Evolutionary conservation across 495 filamentous ascomycete species (phyloP).

Genomic region (Cairneyella variabilis): DNA sequence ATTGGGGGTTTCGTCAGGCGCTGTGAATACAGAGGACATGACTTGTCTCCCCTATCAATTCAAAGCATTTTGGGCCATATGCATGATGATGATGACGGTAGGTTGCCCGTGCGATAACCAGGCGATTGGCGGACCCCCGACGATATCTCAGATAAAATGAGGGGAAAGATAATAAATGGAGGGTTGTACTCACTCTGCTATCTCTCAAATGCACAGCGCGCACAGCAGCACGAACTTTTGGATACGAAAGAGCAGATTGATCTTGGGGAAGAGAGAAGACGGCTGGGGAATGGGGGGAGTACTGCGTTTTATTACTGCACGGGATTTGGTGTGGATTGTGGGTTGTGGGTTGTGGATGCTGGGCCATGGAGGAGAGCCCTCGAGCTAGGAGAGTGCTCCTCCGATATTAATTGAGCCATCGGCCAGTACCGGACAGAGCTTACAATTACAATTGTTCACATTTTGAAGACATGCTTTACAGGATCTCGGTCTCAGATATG

Average conservation of each 20-base stretch:
- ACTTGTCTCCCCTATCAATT: not conserved
- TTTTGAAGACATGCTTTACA: no score
- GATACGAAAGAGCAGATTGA: not conserved
- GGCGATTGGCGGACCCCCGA: conserved; percentile 13
- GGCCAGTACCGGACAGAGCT: no score
- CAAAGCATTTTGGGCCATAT: conserved; percentile 3
- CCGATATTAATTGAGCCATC: no score
- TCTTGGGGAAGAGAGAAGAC: not conserved
- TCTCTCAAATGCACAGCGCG: not conserved
- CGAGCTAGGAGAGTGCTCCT: not conserved
- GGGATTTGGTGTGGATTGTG: not conserved
- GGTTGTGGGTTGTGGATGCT: not conserved
- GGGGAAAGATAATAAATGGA: not conserved
- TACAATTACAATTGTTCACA: no score
- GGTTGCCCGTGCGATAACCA: conserved; percentile 15
- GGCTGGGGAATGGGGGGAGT: not conserved
- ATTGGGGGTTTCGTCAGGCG: not conserved
- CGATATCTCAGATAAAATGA: not conserved
- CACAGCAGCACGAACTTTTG: not conserved
- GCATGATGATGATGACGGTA: conserved; percentile 18
- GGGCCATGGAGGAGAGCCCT: not conserved
- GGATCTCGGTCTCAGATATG: no score
- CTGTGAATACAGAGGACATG: not conserved
- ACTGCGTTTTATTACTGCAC: conserved; percentile 11
- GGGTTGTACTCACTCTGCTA: not conserved